Conservation (phyloP, 495 filamentous ascomycete genomes). For the Physcia stellaris region DNA sequence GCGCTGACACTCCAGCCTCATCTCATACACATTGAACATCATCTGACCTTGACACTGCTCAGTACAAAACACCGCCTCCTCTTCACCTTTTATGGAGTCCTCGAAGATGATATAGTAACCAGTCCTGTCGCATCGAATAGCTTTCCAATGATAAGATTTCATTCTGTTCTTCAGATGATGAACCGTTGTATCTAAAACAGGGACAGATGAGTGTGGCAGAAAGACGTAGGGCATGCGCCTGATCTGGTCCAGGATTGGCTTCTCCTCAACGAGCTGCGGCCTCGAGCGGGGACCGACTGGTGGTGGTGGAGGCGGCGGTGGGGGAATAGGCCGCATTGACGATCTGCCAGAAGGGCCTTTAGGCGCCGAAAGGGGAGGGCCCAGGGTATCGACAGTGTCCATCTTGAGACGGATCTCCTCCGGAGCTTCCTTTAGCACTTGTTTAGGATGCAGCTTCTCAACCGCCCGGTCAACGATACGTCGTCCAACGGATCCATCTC, state of each 20-base stretch:
- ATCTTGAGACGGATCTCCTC: constrained; percentile 22
- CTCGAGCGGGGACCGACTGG: constrained; percentile 14
- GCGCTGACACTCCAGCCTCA: constrained; percentile 77
- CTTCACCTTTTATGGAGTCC: constrained; percentile 56
- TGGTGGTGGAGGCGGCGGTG: constrained; percentile 33
- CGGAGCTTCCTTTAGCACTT: constrained; percentile 18
- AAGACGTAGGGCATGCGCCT: constrained; percentile 86
- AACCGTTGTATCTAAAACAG: constrained; percentile 71
- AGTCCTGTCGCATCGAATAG: constrained; percentile 65
- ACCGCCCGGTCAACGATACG: constrained; percentile 57
- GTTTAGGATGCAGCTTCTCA: constrained; percentile 45
- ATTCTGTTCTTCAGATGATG: constrained; percentile 77
- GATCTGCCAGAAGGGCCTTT: constrained; percentile 71
- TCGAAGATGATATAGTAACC: constrained; percentile 90
- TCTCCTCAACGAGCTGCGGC: constrained; percentile 35
- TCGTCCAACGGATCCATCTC: constrained; percentile 67
- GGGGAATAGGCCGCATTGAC: constrained; percentile 21
- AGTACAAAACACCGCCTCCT: constrained; percentile 67
- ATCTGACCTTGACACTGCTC: constrained; percentile 55
- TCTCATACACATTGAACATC: constrained; percentile 82
- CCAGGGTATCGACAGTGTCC: constrained; percentile 30
- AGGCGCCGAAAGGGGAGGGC: constrained; percentile 67
- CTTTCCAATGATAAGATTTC: constrained; percentile 59
- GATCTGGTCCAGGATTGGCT: constrained; percentile 49
- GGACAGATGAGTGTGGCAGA: constrained; percentile 71